These are phyloP conservation scores for Isatis tinctoria DNA, from an alignment of 345 rosid genomes.

Conservation along the genomic window DNA sequence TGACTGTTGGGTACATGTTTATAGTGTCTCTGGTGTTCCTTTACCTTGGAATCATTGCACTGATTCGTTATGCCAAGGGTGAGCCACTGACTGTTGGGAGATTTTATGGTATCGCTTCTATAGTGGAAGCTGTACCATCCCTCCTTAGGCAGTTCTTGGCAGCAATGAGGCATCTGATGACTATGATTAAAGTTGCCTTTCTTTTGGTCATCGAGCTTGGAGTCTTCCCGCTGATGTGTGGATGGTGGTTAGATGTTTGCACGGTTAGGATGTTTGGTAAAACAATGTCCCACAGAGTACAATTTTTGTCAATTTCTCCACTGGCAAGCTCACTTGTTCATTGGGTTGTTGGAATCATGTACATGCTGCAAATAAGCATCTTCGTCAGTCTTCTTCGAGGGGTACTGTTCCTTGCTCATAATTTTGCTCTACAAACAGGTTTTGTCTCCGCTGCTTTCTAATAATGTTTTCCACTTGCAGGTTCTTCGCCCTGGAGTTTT, in stretches of 20 bases:
- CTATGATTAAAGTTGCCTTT: slow-evolving; percentile 99
- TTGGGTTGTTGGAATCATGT: slow-evolving; percentile 95
- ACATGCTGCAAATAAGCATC: slow-evolving; percentile 97
- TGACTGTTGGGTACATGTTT: slow-evolving; percentile 86
- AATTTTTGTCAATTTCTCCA: slow-evolving; percentile 80
- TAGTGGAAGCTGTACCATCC: slow-evolving; percentile 84
- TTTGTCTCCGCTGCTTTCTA: neutral
- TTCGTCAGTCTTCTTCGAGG: slow-evolving; percentile 99
- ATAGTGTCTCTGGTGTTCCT: slow-evolving; percentile 67
- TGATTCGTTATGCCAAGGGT: slow-evolving; percentile 91
- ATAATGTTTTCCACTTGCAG: slow-evolving; percentile 31
- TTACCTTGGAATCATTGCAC: slow-evolving; percentile 74
- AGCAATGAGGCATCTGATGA: slow-evolving; percentile 99
- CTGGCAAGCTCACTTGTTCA: slow-evolving; percentile 92
- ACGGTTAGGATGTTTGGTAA: slow-evolving; percentile 95
- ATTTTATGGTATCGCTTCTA: slow-evolving; percentile 78
- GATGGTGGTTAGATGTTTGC: slow-evolving; percentile 99
- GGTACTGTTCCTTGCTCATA: slow-evolving; percentile 42
- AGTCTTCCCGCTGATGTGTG: slow-evolving; percentile 98
- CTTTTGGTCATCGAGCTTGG: slow-evolving; percentile 97
- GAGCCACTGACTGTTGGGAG: slow-evolving; percentile 87
- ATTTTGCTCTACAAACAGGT: neutral
- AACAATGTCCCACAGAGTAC: slow-evolving; percentile 84
- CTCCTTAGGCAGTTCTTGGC: slow-evolving; percentile 89
- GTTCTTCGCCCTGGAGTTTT: slow-evolving; percentile 94